Base-by-base conservation (phyloP, 1,139 yeast genomes). In the Pneumocystis carinii region DNA sequence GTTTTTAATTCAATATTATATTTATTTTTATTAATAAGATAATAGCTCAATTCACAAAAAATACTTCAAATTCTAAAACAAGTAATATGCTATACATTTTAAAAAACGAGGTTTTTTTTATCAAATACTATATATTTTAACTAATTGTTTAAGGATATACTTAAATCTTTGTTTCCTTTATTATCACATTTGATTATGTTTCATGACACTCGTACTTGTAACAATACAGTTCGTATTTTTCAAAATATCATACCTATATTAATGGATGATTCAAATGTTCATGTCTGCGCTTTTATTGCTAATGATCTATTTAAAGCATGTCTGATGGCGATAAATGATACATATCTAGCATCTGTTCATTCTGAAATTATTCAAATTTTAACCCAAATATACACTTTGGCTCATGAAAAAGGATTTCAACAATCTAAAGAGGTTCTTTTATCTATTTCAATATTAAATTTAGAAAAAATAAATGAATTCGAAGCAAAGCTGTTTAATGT, bases 181-280 rank as follows among this genome's bases (percentile, higher is more conserved):
- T 57, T 37, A 14, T 57, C 10, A 12, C 41, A 57, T 15, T 37
- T 57, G 5, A 29, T 57, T 39, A 57, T 37, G 42, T 19, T 57
- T 19, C 59, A 57, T 57, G 59, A 57, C 27, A 57, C 59, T 39
- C 59, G 59, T 10, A 37, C 59, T 19, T 57, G 36, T 27, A 32
- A 39, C 17, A 57, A 57, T 14, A n/a, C 59, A 10, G 7, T 39
- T 12, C 38, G 6, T 29, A 57, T 57, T 37, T 36, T 57, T 39
- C 41, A 24, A 29, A 57, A 29, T 39, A 29, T 29, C 24, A 12
- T 57, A 37, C 59, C 59, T 37, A 39, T 19, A 57, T 5, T 57
- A 12, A 37, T 39, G 5, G 8, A 57, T 37, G 15, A 29, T 57
- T 17, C 59, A 12, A 37, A 57, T 57, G 24, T 10, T 7, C 38